phyloP scores from a whole-genome alignment of 768 basidiomycete species.

The Mycena pura region DNA sequence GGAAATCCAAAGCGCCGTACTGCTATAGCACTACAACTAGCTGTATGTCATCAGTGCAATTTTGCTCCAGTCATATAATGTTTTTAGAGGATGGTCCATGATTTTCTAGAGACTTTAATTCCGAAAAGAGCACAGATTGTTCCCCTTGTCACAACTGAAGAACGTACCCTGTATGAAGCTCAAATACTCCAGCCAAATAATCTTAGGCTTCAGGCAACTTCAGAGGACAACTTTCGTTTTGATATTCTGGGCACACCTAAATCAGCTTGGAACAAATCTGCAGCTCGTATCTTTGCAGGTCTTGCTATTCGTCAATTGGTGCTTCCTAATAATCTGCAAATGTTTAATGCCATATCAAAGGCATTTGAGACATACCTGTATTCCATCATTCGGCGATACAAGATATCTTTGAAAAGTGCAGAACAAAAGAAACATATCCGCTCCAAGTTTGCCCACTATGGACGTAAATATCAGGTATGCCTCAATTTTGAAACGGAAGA shows the following conservation, averaged over 20 bases:
- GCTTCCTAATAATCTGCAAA: not conserved
- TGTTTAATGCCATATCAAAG: not conserved
- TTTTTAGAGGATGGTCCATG: not conserved
- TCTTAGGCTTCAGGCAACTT: not conserved
- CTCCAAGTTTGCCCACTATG: not conserved
- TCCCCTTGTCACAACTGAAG: not conserved
- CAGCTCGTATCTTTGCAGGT: constrained; percentile 1
- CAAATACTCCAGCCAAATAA: not conserved
- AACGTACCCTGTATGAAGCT: not conserved
- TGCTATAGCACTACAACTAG: not conserved
- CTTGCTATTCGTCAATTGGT: not conserved
- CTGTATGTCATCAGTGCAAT: not conserved
- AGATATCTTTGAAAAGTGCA: not conserved
- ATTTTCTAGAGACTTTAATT: not conserved
- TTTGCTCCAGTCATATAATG: not conserved
- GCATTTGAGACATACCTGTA: constrained; percentile 1
- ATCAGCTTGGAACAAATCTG: constrained; percentile 17
- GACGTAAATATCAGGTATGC: constrained; percentile 3
- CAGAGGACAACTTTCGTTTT: not conserved
- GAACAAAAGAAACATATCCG: not conserved
- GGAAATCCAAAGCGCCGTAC: not conserved
- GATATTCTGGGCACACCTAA: not conserved
- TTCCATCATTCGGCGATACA: not conserved
- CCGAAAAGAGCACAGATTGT: not conserved
- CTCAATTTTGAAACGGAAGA: too few relatives aligned